Evolutionary conservation across 1,139 yeast genomes (phyloP), one percentile per base, ranked within the genome.

Genomic region (Pichia inconspicua): DNA sequence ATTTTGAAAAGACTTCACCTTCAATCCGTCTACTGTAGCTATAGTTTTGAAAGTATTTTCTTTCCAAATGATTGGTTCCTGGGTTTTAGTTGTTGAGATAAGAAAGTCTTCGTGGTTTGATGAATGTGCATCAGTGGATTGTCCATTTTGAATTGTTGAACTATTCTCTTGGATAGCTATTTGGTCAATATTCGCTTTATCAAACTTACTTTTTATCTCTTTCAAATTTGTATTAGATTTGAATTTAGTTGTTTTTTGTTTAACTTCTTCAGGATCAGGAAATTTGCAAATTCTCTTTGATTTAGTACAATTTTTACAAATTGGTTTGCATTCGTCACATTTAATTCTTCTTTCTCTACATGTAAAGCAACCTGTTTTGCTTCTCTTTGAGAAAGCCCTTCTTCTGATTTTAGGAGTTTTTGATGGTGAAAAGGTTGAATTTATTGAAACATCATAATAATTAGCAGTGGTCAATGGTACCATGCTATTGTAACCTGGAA

Each of bases 261-360:
- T 32, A 2, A 32, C n/a, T 14, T 28, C 5, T 8, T 34, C 27
- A 28, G 27, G 31, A 32, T 8, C 25, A 8, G 52, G 50, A 28
- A 41, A 52, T 5, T 11, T 30, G 27, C 95, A 85, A 14, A 77
- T 75, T 54, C 85, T 80, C 54, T 79, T 79, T 42, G 83, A 74
- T 54, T 85, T 75, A 58, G 80, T 84, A 63, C 95, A 85, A 63
- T 85, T 84, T 58, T 70, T 72, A 61, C 94, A 85, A 46, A 75
- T 73, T 1, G 92, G 92, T 56, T 81, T 84, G 45, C 82, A 67
- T 64, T 84, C 92, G 61, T 83, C 92, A 66, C 92, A 84, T 62
- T 78, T 78, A 55, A 84, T 82, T 52, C 89, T 69, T 58, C 90
- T 70, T 57, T 78, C 77, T 41, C 90, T 70, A 60, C 92, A 84